phyloP scores from a whole-genome alignment of 1,284 basidiomycete species.

The Cystobasidium sp. region DNA sequence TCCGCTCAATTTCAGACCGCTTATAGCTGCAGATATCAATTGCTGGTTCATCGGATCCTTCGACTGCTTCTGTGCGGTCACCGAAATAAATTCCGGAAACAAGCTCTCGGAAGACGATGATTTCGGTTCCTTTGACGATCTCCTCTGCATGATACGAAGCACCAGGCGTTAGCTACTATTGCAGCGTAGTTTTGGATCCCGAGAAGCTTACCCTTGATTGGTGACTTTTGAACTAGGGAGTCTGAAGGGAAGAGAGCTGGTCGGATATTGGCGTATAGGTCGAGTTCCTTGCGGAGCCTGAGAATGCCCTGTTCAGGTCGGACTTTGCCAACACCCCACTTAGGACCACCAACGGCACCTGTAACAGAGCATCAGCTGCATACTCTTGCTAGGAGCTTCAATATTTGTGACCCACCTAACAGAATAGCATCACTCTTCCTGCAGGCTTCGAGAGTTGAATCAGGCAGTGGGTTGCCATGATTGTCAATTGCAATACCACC shows the following conservation, averaged over 20 bases:
- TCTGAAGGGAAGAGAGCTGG: slow-evolving; percentile 94
- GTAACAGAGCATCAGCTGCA: slow-evolving; percentile 27
- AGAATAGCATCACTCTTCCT: slow-evolving; percentile 87
- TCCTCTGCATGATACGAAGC: slow-evolving; percentile 13
- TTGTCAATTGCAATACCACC: slow-evolving; percentile 94
- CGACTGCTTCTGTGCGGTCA: slow-evolving; percentile 77
- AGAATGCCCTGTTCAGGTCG: slow-evolving; percentile 96
- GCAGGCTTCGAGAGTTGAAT: slow-evolving; percentile 82
- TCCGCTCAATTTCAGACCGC: slow-evolving; percentile 86
- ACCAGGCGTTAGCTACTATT: slow-evolving; percentile 32
- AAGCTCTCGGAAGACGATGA: slow-evolving; percentile 94
- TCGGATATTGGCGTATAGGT: slow-evolving; percentile 96
- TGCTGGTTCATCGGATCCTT: slow-evolving; percentile 56
- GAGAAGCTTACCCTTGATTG: slow-evolving; percentile 85
- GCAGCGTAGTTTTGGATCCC: slow-evolving; percentile 66
- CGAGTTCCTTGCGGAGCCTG: slow-evolving; percentile 86
- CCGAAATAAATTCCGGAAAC: slow-evolving; percentile 79
- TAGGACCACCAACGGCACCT: slow-evolving; percentile 97
- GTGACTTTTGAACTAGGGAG: slow-evolving; percentile 84
- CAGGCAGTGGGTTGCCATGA: slow-evolving; percentile 79
- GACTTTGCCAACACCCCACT: slow-evolving; percentile 91
- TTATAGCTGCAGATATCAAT: slow-evolving; percentile 87
- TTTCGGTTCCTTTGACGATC: slow-evolving; percentile 62
- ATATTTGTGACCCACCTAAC: slow-evolving; percentile 68
- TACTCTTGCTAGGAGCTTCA: background rate